Evolutionary conservation across 257 asterid species (phyloP).

Genomic region (Asclepias syriaca): DNA sequence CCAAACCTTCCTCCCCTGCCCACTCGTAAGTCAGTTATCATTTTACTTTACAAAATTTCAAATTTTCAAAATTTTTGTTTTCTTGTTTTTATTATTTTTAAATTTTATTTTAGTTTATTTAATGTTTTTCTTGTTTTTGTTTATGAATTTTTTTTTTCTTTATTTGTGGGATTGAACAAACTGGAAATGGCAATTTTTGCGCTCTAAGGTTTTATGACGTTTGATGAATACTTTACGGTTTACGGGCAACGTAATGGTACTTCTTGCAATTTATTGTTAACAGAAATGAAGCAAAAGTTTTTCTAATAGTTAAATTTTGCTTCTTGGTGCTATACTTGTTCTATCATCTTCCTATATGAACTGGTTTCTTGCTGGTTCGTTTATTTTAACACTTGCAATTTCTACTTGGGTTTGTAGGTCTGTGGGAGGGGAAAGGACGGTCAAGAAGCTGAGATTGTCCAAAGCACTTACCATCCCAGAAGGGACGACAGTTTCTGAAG

Average conservation of each 20-base stretch:
- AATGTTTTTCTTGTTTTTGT: not conserved
- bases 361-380: not conserved
- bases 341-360: not conserved
- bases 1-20: constrained; percentile 52
- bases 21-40: constrained; percentile 37
- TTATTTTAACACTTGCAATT: not conserved
- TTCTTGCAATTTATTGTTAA: not conserved
- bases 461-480: constrained; percentile 96
- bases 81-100: not conserved
- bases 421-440: constrained; percentile 80
- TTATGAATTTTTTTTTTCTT: not conserved
- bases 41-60: not conserved
- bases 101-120: too few relatives aligned
- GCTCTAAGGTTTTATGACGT: not conserved
- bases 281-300: not conserved
- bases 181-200: not conserved
- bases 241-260: not conserved
- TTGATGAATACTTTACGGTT: not conserved
- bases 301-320: not conserved
- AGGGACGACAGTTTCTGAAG: constrained; percentile 87
- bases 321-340: not conserved
- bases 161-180: constrained; percentile 6
- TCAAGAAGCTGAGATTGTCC: constrained; percentile 82
- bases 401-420: constrained; percentile 32
- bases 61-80: not conserved